Percentiles rank a stretch among this genome's conserved stretches.
These are phyloP conservation scores for Glaciozyma antarctica DNA, from an alignment of 768 basidiomycete species.

Conservation along the genomic window DNA sequence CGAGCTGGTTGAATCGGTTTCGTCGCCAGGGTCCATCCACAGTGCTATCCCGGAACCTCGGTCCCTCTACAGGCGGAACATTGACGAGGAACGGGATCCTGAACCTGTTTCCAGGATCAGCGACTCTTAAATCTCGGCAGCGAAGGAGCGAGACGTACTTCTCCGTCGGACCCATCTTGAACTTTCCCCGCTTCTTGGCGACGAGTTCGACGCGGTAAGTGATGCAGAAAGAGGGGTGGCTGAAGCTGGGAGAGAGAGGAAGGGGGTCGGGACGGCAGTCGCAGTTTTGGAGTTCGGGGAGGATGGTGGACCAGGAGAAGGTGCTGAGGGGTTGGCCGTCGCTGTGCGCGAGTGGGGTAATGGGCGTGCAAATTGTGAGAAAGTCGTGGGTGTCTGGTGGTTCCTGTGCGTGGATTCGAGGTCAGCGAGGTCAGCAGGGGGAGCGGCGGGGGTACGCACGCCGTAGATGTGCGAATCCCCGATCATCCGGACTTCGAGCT, in stretches of 20 bases:
- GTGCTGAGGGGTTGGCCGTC: not conserved
- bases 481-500: not conserved
- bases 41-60: too few species aligned
- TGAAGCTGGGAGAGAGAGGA: not conserved
- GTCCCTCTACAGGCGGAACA: not conserved
- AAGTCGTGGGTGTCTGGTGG: slow-evolving; percentile 1
- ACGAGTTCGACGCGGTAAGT: not conserved
- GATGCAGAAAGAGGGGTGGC: not conserved
- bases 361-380: not conserved
- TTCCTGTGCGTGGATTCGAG: not conserved
- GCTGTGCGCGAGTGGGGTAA: not conserved
- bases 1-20: not conserved
- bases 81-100: not conserved
- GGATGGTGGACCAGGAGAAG: not conserved
- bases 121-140: not conserved
- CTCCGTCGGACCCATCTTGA: not conserved
- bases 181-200: not conserved
- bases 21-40: not conserved
- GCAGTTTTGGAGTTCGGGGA: not conserved
- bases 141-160: not conserved
- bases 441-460: not conserved
- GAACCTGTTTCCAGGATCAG: not conserved
- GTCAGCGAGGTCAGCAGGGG: not conserved
- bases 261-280: not conserved
- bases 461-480: not conserved